Percentiles rank a stretch among this genome's conserved stretches.
These are phyloP conservation scores for Eimeria maxima DNA, from an alignment of 169 alveolate species.

Conservation along the genomic window DNA sequence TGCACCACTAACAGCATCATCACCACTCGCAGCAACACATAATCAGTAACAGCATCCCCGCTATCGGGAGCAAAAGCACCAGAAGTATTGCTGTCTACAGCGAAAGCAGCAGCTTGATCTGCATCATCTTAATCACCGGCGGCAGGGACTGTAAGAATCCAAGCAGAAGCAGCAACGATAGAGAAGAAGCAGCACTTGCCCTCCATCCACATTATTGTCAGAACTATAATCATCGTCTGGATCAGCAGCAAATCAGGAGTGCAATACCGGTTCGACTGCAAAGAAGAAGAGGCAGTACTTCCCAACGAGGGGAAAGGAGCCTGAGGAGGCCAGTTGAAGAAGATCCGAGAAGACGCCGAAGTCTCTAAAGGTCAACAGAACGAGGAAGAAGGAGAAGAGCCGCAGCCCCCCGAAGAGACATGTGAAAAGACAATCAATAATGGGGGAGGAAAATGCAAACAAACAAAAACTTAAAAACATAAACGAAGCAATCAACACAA, in stretches of 20 bases:
- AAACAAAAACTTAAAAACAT: neutral
- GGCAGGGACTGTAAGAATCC: too few relatives aligned
- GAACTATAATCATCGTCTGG: too few relatives aligned
- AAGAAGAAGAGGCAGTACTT: constrained; percentile 50
- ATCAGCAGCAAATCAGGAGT: neutral
- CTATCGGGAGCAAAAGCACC: too few relatives aligned
- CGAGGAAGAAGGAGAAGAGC: constrained; percentile 69
- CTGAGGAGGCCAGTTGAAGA: constrained; percentile 10
- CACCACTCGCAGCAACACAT: too few relatives aligned
- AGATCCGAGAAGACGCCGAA: constrained; percentile 56
- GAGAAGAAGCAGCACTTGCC: too few relatives aligned
- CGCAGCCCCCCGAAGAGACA: constrained; percentile 31
- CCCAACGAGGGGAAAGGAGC: constrained; percentile 9
- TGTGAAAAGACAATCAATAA: constrained; percentile 59
- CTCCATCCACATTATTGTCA: too few relatives aligned
- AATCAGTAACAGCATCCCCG: too few relatives aligned
- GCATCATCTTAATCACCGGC: too few relatives aligned
- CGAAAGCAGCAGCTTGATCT: too few relatives aligned
- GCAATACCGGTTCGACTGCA: constrained; percentile 56
- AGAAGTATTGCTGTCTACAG: too few relatives aligned
- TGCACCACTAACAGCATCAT: too few relatives aligned
- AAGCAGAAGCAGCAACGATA: too few relatives aligned
- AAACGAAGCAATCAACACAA: constrained; percentile 35
- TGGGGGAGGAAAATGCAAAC: neutral
- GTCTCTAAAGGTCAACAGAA: constrained; percentile 71